Conservation (phyloP, 495 filamentous ascomycete species). For the Aspergillus conjunctus region DNA sequence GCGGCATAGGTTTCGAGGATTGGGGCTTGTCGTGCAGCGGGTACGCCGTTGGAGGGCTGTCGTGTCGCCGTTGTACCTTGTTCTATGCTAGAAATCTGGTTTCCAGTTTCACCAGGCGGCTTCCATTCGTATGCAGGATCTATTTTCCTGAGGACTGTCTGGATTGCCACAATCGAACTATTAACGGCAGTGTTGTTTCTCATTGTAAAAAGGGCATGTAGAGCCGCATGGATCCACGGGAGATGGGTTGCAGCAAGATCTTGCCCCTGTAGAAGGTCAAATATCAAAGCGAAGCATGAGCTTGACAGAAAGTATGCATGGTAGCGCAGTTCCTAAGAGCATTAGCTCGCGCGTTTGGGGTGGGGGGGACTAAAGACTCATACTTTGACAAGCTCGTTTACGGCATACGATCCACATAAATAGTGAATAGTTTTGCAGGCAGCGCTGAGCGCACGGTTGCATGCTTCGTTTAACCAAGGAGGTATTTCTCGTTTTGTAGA, state of each 20-base stretch:
- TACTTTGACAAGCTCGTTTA: conserved; percentile 44
- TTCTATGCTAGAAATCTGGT: not conserved
- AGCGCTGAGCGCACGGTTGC: conserved; percentile 37
- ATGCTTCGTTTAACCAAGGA: conserved; percentile 49
- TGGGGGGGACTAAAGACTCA: not conserved
- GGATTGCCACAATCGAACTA: conserved; percentile 37
- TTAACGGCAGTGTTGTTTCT: conserved; percentile 33
- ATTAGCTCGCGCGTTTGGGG: not conserved
- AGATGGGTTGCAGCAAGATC: conserved; percentile 36
- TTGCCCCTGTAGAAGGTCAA: conserved; percentile 43
- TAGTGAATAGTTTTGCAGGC: conserved; percentile 43
- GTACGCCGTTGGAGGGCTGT: not conserved
- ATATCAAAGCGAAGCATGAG: conserved; percentile 42
- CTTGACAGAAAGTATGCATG: conserved; percentile 46
- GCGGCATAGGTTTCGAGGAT: not conserved
- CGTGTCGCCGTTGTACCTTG: not conserved
- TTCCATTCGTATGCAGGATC: conserved; percentile 41
- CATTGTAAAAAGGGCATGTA: conserved; percentile 39
- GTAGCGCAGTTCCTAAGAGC: conserved; percentile 41
- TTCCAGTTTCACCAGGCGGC: conserved; percentile 1
- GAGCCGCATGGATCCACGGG: conserved; percentile 43
- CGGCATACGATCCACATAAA: conserved; percentile 36
- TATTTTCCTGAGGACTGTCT: conserved; percentile 39
- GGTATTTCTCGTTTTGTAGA: conserved; percentile 36
- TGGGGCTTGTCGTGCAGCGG: not conserved